Evolutionary conservation across 176 grass and related monocot genomes (phyloP).

Genomic region (Pontederia paniculata): DNA sequence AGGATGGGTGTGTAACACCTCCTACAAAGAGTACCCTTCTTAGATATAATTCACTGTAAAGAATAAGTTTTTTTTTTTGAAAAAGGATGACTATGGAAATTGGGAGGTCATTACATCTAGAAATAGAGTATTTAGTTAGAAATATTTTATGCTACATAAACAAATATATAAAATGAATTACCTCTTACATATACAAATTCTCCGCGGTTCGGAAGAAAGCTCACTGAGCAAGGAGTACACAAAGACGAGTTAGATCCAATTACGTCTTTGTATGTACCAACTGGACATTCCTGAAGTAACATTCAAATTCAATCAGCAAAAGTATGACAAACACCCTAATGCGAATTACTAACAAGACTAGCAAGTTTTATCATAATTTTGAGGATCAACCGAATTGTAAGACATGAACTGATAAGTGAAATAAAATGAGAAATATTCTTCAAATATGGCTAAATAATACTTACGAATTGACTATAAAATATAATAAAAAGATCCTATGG

Average conservation of each 20-base stretch:
- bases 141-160: neutral
- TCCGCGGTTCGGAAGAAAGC: constrained; percentile 72
- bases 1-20: constrained; percentile 66
- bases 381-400: too few species aligned
- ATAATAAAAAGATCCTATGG: too few species aligned
- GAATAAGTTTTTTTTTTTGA: neutral
- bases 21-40: constrained; percentile 44
- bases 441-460: too few species aligned
- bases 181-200: constrained; percentile 95
- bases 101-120: neutral
- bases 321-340: too few species aligned
- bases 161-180: constrained; percentile 22
- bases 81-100: neutral
- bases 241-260: constrained; percentile 80
- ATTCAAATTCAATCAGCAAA: neutral
- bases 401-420: too few species aligned
- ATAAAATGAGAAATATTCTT: too few species aligned
- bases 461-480: too few species aligned
- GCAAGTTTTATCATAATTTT: too few species aligned
- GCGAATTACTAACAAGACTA: too few species aligned
- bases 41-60: constrained; percentile 7
- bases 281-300: constrained; percentile 82
- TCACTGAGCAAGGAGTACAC: constrained; percentile 61
- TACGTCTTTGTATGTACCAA: constrained; percentile 83
- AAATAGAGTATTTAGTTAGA: neutral